Base-by-base conservation (phyloP, 2,329 filamentous ascomycete genomes). In the Colletotrichum costaricense region DNA sequence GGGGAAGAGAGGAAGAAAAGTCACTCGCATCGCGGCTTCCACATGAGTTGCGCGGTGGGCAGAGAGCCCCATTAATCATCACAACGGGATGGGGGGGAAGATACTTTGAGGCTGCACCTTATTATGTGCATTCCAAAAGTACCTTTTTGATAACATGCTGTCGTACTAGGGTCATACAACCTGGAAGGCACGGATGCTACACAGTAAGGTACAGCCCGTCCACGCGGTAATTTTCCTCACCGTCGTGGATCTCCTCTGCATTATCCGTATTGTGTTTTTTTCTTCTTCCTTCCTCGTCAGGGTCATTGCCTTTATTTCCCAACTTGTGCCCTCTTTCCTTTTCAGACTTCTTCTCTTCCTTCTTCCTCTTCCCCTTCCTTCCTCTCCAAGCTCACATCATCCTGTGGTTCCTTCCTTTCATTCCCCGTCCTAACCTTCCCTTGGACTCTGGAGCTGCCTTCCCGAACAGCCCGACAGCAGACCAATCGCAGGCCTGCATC, bases 241-340 rank as follows among this genome's bases (percentile, higher is more conserved):
- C 59, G 24, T 67, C 70, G 63, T 75, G 69, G 67, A 74, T 74
- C 67, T 69, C 60, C 49, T 62, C 56, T 24, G 54, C n/a, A 16
- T 71, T 33, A 28, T 46, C 22, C 35, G 16, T 71, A 30, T 65
- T 67, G 73, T 58, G 56, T 66, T 38, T 69, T 64, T 70, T 67
- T 38, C 66, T 64, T 58, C 67, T 42, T 33, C n/a, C 11, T 12
- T 42, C 66, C 57, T 73, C 69, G 35, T 70, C 58, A 46, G 58
- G 58, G 12, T 35, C 52, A n/a, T 58, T 58, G 46, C 65, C 55
- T 66, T 66, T 66, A 62, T 46, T 66, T 71, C 67, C 28, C 65
- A 24, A 28, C 46, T 65, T 38, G 57, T 59, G 33, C 46, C 65
- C 67, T 62, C 56, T 28, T 49, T 35, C 19, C 59, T 58, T 67